Base-by-base conservation (phyloP, 306 rosid species). In the Rosa persica region DNA sequence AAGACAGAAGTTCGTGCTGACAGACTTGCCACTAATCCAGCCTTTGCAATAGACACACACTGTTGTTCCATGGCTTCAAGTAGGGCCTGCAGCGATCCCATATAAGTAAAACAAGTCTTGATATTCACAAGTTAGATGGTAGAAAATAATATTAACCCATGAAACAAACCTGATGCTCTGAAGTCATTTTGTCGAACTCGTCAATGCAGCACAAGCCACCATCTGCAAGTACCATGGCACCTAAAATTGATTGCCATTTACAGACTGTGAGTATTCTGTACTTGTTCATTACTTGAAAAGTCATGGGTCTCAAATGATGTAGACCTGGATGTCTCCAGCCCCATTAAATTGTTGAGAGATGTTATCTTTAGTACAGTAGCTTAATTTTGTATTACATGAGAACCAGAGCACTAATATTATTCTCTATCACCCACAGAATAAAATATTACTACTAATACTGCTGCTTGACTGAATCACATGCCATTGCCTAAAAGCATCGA, bases 61-160 rank as follows among this genome's bases (percentile, higher is more conserved):
- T 95, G 98, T 78, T 95, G 98, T 88, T 95, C 98, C 98, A 92
- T 95, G 78, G 98, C 98, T 88, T 95, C 97, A 72, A 95, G 89
- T 72, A 89, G 86, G 78, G 96, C 92, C 98, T 89, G 89, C 67
- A 72, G 64, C 57, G 72, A 80, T 80, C 40, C 73, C 79, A 76
- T 22, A 8, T 40, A 64, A 81, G 76, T 71, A 51, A 73, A 76
- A 36, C 54, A 71, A 79, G 51, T 17, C 79, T 60, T 79, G 58
- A 61, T 70, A 62, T 75, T 76, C 55, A 73, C 58, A 81, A 70
- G 67, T 77, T 61, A 67, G 69, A 79, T 57, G 73, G 76, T 70
- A 40, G 74, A 78, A 77, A 75, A 23, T 67, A 73, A 49, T 70
- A 64, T 74, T 73, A 73, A 74, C 49, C 34, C 66, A 75, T 48